A percentile compares a stretch with the other conserved stretches of the same genome.
These are phyloP conservation scores for Crucihimalaya himalaica DNA, from an alignment of 345 rosid genomes.

Conservation along the genomic window DNA sequence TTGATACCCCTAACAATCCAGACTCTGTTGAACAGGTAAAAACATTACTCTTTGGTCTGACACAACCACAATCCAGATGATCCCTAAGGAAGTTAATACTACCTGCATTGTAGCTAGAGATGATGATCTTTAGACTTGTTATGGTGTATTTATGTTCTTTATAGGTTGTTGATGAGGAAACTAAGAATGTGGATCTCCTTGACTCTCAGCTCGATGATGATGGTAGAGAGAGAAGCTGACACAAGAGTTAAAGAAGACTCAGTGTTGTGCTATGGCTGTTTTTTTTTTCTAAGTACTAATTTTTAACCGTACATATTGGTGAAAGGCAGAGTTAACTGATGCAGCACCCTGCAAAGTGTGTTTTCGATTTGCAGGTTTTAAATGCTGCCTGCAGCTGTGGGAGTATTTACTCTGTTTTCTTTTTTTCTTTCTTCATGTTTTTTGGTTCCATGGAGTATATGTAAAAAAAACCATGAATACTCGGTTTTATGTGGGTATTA, in stretches of 20 bases:
- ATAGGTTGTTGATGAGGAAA: conserved; percentile 31
- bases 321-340: conserved; percentile 37
- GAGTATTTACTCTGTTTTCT: conserved; percentile 22
- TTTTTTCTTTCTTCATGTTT: conserved; percentile 14
- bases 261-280: conserved; percentile 23
- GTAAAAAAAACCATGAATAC: conserved; percentile 35
- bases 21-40: conserved; percentile 52
- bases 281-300: conserved; percentile 18
- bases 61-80: neutral
- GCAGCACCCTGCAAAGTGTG: conserved; percentile 39
- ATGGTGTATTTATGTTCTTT: neutral
- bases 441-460: conserved; percentile 37
- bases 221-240: conserved; percentile 37
- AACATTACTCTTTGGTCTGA: neutral
- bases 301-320: conserved; percentile 39
- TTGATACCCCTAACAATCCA: conserved; percentile 60
- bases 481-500: conserved; percentile 42
- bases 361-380: conserved; percentile 40
- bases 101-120: neutral
- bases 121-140: neutral
- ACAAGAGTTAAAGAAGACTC: conserved; percentile 6
- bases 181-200: conserved; percentile 27
- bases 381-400: conserved; percentile 35
- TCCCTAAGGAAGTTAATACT: neutral
- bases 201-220: conserved; percentile 32